Conservation (phyloP, 441 rosid genomes). For the Francoa sonchifolia region DNA sequence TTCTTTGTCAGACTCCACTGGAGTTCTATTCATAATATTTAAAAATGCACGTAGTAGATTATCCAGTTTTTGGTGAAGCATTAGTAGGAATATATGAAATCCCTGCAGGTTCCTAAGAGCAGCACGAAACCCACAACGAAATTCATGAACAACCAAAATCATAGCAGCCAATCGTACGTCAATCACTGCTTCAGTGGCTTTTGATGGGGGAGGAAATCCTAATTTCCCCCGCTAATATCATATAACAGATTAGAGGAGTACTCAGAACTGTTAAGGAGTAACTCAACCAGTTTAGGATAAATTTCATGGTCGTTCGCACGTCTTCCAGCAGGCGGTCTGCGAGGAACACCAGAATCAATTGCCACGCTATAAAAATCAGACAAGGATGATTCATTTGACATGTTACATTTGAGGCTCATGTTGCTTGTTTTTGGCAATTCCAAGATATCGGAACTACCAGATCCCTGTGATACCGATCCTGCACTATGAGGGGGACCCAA, state of each 20-base stretch:
- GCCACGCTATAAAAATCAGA: conserved; percentile 62
- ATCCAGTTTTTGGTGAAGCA: conserved; percentile 88
- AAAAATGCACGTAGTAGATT: conserved; percentile 55
- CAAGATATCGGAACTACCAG: conserved; percentile 56
- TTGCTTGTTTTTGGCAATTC: conserved; percentile 55
- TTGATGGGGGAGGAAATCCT: conserved; percentile 46
- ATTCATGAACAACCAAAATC: conserved; percentile 45
- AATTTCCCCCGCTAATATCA: conserved; percentile 81
- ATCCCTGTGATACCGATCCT: conserved; percentile 36
- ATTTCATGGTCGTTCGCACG: conserved; percentile 80
- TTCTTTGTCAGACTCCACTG: conserved; percentile 67
- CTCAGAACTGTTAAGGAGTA: conserved; percentile 64
- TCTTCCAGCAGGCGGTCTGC: conserved; percentile 96
- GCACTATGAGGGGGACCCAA: conserved; percentile 31
- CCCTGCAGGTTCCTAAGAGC: conserved; percentile 90
- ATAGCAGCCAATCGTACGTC: conserved; percentile 22
- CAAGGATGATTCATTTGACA: conserved; percentile 33
- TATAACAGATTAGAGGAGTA: conserved; percentile 59
- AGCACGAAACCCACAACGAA: conserved; percentile 79
- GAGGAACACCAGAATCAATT: conserved; percentile 94
- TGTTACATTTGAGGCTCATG: conserved; percentile 35
- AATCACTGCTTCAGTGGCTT: conserved; percentile 22
- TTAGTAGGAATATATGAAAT: conserved; percentile 81
- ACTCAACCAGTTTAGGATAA: conserved; percentile 91
- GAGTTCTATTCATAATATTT: conserved; percentile 55